Percentiles rank a stretch among this genome's conserved stretches.
phyloP scores from a whole-genome alignment of 2,329 filamentous ascomycete genomes.

The Chalaropsis ovoidea region DNA sequence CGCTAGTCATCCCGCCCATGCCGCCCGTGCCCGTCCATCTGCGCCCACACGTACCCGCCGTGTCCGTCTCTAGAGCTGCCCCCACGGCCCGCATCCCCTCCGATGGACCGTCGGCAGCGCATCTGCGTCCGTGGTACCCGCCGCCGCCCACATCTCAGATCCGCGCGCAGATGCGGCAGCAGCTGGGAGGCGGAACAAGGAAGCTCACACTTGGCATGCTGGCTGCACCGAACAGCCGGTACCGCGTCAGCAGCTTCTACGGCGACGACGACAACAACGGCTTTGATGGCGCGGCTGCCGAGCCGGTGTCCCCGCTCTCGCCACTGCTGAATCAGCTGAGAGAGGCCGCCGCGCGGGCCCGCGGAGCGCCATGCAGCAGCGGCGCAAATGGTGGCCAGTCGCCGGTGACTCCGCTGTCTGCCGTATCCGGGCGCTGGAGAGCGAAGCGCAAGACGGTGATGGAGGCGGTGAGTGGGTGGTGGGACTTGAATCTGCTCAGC shows the following conservation, averaged over 20 bases:
- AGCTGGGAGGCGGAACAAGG: background rate
- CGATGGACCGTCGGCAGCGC: too few relatives aligned
- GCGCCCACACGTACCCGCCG: conserved; percentile 4
- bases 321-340: conserved; percentile 26
- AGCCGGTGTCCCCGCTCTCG: conserved; percentile 29
- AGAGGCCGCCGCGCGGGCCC: conserved; percentile 18
- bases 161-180: conserved; percentile 14
- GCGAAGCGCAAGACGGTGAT: conserved; percentile 40
- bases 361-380: background rate
- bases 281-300: conserved; percentile 15
- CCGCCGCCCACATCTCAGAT: conserved; percentile 23
- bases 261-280: conserved; percentile 11
- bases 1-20: conserved; percentile 21
- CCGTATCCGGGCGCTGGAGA: conserved; percentile 26
- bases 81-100: too few relatives aligned
- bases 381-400: conserved; percentile 4
- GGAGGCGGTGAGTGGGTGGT: conserved; percentile 44
- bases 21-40: conserved; percentile 21
- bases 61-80: background rate
- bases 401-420: conserved; percentile 25
- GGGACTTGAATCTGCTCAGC: conserved; percentile 44
- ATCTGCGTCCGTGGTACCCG: conserved; percentile 26
- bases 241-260: conserved; percentile 20
- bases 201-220: conserved; percentile 24
- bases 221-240: conserved; percentile 14